Base-by-base conservation (phyloP, 192 early-diverging fungal genomes). In the Umbelopsis sp. region DNA sequence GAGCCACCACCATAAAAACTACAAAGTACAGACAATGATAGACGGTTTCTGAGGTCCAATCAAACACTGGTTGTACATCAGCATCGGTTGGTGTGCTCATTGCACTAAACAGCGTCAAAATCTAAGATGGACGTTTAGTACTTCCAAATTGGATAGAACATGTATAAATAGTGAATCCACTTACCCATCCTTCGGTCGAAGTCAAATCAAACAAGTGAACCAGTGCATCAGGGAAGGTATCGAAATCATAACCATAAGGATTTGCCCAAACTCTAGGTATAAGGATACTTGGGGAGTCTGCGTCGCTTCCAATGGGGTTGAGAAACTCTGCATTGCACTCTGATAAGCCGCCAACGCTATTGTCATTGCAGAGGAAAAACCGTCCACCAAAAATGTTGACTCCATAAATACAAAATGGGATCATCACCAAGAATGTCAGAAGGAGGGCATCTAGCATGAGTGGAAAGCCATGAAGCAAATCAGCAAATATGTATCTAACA, bases 171-270 rank as follows among this genome's bases (percentile, higher is more conserved):
- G 2, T 31, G 17, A 20, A 12, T 51, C 16, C 12, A 25, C 26
- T 69, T 69, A 69, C 77, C 87, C 87, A 88, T 1, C 87, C 87
- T 72, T 88, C 87, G 17, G 81, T 83, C 1, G 87, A 88, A 2
- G 83, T 76, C 59, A 83, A 71, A 36, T 83, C 81, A 65, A 88
- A 83, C 22, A 88, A 41, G 45, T 83, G 83, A 17, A 80, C 59
- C 41, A 88, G 78, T 10, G 83, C 80, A 0, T 59, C 52, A 1
- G 74, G 71, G 74, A 88, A 88, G 26, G 71, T 81, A 69, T 88
- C 84, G 66, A 85, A 88, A 17, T 81, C 82, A 66, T 85, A 88
- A 2, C 75, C 76, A 22, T 70, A 50, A 7, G 87, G 87, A 65
- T 88, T 88, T 22, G 74, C 52, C 87, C 87, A 88, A 0, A 79